Base-by-base conservation (phyloP, 2,329 filamentous ascomycete species). In the Dothidotthia symphoricarpi region DNA sequence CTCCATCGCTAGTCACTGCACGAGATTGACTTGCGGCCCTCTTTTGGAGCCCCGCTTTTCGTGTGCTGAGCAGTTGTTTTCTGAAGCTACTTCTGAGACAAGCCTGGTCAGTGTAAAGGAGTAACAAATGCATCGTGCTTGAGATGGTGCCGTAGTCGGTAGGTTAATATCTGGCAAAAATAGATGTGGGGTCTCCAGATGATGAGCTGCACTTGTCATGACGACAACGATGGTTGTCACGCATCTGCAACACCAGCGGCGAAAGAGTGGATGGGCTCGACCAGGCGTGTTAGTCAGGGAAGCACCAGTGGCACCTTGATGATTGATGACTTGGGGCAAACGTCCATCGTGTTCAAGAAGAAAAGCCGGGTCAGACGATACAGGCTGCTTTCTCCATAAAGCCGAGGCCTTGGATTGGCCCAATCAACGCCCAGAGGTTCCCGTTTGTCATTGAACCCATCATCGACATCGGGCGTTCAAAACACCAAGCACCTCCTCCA, bases 361-460 rank as follows among this genome's bases (percentile, higher is more conserved):
- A 61, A 54, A 55, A 53, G 42, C 45, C 59, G 59, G 55, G 47
- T 49, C 44, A 34, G 41, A 41, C 19, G 28, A 39, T 35, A 39
- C 39, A 36, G 43, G 39, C 38, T 44, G 39, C 42, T 43, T 47
- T 50, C 50, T 32, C 36, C 17, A 36, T 22, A 41, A 36, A 49
- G 46, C 57, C 59, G 56, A 59, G 59, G 55, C 51, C 43, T 49
- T 41, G 38, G 28, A 37, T 44, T 50, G 39, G 41, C 38, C 58
- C 55, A 63, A 63, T 61, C 42, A 57, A 48, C 35, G 44, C 30
- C 31, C 16, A 28, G 30, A 35, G 29, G 46, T 49, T 44, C 36
- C 42, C 42, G 42, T 51, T 52, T 45, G 51, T 54, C 41, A 54
- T 43, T 29, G 19, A 5, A 22, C 19, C 47, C 47, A 53, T 57